Conservation (phyloP, 169 alveolate genomes). For the Cryptosporidium bovis region DNA sequence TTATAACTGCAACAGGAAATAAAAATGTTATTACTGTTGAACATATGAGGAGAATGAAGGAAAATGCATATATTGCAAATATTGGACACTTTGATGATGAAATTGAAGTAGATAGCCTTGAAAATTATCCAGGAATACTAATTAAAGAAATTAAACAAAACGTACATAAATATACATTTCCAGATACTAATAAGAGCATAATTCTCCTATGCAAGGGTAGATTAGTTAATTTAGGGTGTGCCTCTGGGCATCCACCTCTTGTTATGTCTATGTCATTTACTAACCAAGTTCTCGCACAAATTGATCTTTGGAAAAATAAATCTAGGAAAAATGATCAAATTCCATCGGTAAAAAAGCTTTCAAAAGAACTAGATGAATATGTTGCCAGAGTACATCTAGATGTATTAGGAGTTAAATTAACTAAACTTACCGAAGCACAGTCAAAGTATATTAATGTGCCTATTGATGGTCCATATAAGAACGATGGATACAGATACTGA, state of each 20-base stretch:
- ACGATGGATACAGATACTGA: constrained; percentile 92
- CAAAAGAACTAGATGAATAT: constrained; percentile 96
- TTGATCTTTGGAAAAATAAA: constrained; percentile 89
- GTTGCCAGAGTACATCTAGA: constrained; percentile 96
- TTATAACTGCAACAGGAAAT: constrained; percentile 96
- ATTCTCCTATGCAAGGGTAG: constrained; percentile 97
- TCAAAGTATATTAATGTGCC: constrained; percentile 93
- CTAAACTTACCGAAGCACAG: constrained; percentile 91
- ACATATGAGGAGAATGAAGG: constrained; percentile 96
- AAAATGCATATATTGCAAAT: constrained; percentile 95
- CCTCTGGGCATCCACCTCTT: constrained; percentile 99
- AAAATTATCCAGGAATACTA: constrained; percentile 89
- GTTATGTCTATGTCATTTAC: constrained; percentile 98
- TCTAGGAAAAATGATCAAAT: constrained; percentile 77
- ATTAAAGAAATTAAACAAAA: constrained; percentile 92
- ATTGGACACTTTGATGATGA: constrained; percentile 99
- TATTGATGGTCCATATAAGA: constrained; percentile 95
- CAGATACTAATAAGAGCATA: constrained; percentile 90
- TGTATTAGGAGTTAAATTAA: constrained; percentile 93
- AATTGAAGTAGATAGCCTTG: constrained; percentile 94
- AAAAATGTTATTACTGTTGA: constrained; percentile 92
- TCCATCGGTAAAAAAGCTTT: constrained; percentile 91
- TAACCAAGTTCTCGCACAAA: constrained; percentile 91
- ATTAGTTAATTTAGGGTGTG: constrained; percentile 97
- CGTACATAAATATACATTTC: constrained; percentile 91